These are phyloP conservation scores for Psidium guajava DNA, from an alignment of 345 rosid species.

Conservation along the genomic window DNA sequence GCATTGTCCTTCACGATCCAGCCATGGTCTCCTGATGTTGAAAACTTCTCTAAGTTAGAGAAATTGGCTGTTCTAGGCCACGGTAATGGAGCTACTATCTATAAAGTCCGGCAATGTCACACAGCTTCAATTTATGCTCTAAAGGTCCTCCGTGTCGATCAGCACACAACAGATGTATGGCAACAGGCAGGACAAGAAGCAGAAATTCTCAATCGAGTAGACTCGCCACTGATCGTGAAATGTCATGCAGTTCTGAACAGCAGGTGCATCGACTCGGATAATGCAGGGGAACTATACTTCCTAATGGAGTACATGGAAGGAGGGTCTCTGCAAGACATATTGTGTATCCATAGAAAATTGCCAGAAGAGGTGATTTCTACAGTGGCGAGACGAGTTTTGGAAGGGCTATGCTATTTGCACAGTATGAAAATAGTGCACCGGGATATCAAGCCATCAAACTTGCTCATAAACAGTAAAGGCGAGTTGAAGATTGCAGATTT, in stretches of 20 bases:
- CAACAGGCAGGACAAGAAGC: slow-evolving; percentile 29
- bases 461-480: slow-evolving; percentile 32
- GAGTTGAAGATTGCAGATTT: slow-evolving; percentile 64
- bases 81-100: slow-evolving; percentile 50
- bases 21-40: slow-evolving; percentile 23
- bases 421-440: slow-evolving; percentile 45
- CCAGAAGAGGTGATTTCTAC: slow-evolving; percentile 22
- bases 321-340: slow-evolving; percentile 31
- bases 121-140: slow-evolving; percentile 28
- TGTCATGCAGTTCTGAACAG: slow-evolving; percentile 30
- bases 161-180: not conserved
- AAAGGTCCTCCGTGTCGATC: slow-evolving; percentile 34
- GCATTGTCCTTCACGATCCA: slow-evolving; percentile 8
- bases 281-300: slow-evolving; percentile 28
- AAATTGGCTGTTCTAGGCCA: slow-evolving; percentile 45
- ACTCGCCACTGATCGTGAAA: slow-evolving; percentile 38
- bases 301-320: slow-evolving; percentile 62
- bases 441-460: slow-evolving; percentile 63
- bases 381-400: slow-evolving; percentile 23
- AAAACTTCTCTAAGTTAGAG: slow-evolving; percentile 18
- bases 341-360: slow-evolving; percentile 8
- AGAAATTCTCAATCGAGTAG: slow-evolving; percentile 37
- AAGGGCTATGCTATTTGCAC: slow-evolving; percentile 42
- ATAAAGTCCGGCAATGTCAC: slow-evolving; percentile 37
- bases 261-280: not conserved